These are phyloP conservation scores for Tylopilus subfusipes DNA, from an alignment of 768 basidiomycete species.

Conservation along the genomic window DNA sequence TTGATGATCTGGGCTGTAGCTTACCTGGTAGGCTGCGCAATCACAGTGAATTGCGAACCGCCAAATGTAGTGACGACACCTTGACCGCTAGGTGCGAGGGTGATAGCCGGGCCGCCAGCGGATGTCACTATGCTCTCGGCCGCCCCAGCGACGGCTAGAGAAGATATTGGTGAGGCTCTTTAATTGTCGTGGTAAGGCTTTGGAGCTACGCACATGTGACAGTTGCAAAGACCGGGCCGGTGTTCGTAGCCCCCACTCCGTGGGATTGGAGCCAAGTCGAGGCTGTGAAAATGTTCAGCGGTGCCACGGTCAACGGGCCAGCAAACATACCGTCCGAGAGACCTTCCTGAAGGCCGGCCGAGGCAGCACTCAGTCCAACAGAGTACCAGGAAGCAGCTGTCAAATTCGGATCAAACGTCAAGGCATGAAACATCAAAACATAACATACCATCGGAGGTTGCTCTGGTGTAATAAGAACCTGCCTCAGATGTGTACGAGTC, in stretches of 20 bases:
- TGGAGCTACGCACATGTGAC: slow-evolving; percentile 26
- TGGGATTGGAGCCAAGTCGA: slow-evolving; percentile 19
- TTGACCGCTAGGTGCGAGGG: slow-evolving; percentile 45
- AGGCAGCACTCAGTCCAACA: slow-evolving; percentile 16
- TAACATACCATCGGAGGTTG: slow-evolving; percentile 23
- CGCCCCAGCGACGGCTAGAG: slow-evolving; percentile 49
- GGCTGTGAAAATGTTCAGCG: slow-evolving; percentile 5
- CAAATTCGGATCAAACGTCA: not conserved
- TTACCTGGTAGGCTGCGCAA: slow-evolving; percentile 22
- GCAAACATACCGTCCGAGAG: slow-evolving; percentile 16
- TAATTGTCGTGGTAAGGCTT: not conserved
- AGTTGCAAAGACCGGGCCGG: slow-evolving; percentile 9
- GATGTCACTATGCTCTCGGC: slow-evolving; percentile 56
- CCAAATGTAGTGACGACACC: slow-evolving; percentile 47
- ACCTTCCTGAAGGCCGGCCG: slow-evolving; percentile 11
- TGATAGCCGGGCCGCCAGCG: slow-evolving; percentile 56
- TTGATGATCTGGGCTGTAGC: not conserved
- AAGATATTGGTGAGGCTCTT: not conserved
- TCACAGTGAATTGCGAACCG: slow-evolving; percentile 52
- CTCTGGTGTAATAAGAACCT: slow-evolving; percentile 30
- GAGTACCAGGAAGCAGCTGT: slow-evolving; percentile 18
- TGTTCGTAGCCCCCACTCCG: not conserved
- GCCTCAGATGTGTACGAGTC: slow-evolving; percentile 37
- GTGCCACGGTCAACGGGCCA: not conserved
- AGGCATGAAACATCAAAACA: not conserved